Conservation (phyloP, 148 eudicot species). For the Diospyros kaki region DNA sequence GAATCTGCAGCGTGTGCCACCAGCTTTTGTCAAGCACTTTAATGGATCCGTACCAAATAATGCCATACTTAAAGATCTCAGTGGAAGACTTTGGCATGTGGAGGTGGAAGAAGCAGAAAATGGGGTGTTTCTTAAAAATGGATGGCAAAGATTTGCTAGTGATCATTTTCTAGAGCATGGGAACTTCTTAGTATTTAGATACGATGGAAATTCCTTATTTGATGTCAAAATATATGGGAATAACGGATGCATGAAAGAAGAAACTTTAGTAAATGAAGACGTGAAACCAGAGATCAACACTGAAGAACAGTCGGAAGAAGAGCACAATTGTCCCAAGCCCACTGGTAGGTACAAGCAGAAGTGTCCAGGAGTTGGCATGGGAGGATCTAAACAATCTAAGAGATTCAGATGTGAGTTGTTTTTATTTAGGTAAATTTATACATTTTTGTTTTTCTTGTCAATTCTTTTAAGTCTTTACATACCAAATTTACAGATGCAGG, state of each 20-base stretch:
- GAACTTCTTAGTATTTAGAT: constrained; percentile 18
- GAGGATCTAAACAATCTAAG: neutral
- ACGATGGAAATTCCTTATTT: constrained; percentile 12
- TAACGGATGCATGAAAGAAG: constrained; percentile 23
- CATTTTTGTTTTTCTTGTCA: neutral
- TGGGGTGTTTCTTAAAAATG: constrained; percentile 19
- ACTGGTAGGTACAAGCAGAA: neutral
- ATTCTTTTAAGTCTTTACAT: neutral
- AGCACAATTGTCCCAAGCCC: neutral
- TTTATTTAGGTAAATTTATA: neutral
- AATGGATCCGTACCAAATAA: constrained; percentile 6
- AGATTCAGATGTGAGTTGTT: neutral
- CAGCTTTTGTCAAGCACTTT: constrained; percentile 21
- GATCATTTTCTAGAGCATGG: constrained; percentile 14
- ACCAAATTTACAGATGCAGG: constrained; percentile 1
- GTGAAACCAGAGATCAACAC: neutral
- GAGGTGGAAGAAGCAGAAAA: constrained; percentile 10
- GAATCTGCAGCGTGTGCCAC: constrained; percentile 24
- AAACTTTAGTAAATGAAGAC: neutral
- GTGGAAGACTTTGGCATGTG: constrained; percentile 21
- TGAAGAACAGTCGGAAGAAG: constrained; percentile 8
- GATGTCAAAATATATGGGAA: constrained; percentile 22
- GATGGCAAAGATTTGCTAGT: constrained; percentile 24
- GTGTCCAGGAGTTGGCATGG: neutral
- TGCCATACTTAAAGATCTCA: constrained; percentile 16